These are phyloP conservation scores for Adansonia madagascariensis DNA, from an alignment of 441 rosid genomes.

Conservation along the genomic window DNA sequence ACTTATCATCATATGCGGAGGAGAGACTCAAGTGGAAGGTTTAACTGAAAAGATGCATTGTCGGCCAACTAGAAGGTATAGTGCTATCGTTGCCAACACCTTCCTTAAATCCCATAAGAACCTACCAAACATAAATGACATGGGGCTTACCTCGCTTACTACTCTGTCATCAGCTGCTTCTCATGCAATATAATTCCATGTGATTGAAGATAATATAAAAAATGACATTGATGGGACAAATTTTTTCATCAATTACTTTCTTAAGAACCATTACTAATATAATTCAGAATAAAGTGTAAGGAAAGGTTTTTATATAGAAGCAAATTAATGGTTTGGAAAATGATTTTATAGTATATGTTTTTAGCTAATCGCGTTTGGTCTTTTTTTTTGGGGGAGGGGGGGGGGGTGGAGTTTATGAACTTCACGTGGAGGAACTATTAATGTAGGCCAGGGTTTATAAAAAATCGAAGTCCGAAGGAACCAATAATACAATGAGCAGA, in stretches of 20 bases:
- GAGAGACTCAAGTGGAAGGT: background rate
- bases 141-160: conserved; percentile 2
- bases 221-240: conserved; percentile 7
- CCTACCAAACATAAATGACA: conserved; percentile 29
- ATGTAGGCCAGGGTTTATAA: background rate
- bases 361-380: background rate
- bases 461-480: background rate
- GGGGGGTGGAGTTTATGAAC: background rate
- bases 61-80: conserved; percentile 34
- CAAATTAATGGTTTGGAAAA: background rate
- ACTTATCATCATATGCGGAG: background rate
- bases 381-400: background rate
- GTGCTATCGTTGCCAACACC: conserved; percentile 1
- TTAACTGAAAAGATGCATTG: conserved; percentile 20
- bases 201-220: background rate
- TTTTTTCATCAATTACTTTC: background rate
- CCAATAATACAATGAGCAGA: background rate
- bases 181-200: conserved; percentile 10
- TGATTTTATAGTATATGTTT: too few relatives aligned
- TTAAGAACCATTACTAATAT: background rate
- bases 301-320: background rate
- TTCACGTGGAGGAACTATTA: conserved; percentile 4
- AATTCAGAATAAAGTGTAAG: background rate
- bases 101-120: background rate
- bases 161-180: conserved; percentile 14